A percentile compares a stretch with the other conserved stretches of the same genome.
phyloP scores from a whole-genome alignment of 164 flowering plant species.

The Litsea cubeba region DNA sequence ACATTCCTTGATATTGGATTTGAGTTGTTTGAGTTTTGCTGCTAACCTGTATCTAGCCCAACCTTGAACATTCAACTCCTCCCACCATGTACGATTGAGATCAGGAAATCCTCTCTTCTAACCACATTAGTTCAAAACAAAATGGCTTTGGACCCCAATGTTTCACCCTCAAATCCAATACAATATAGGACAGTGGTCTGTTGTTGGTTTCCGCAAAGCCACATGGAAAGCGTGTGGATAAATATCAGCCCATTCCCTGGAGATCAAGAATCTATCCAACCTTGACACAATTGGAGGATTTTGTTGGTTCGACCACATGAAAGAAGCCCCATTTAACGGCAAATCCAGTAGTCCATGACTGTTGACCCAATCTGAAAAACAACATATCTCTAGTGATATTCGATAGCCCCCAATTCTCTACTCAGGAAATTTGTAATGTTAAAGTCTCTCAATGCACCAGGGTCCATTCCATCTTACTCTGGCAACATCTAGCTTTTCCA shows the following conservation, averaged over 20 bases:
- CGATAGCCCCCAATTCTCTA: background rate
- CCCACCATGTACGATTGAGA: too few species aligned
- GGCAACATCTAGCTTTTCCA: background rate
- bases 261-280: background rate
- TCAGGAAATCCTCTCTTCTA: background rate
- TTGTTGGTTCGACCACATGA: background rate
- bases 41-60: too few species aligned
- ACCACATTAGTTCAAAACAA: background rate
- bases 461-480: background rate
- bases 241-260: background rate
- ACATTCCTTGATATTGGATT: too few species aligned
- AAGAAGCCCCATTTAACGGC: background rate
- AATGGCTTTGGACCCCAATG: background rate
- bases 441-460: background rate
- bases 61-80: too few species aligned
- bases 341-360: background rate
- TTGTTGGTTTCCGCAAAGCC: background rate
- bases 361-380: background rate
- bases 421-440: background rate
- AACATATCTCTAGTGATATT: too few species aligned
- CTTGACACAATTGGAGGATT: background rate
- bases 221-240: background rate
- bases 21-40: too few species aligned
- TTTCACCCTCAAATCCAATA: background rate
- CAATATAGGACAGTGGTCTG: background rate